Percentiles rank a stretch among this genome's conserved stretches.
These are phyloP conservation scores for Sporothrix curviconia DNA, from an alignment of 2,329 filamentous ascomycete species.

Conservation along the genomic window DNA sequence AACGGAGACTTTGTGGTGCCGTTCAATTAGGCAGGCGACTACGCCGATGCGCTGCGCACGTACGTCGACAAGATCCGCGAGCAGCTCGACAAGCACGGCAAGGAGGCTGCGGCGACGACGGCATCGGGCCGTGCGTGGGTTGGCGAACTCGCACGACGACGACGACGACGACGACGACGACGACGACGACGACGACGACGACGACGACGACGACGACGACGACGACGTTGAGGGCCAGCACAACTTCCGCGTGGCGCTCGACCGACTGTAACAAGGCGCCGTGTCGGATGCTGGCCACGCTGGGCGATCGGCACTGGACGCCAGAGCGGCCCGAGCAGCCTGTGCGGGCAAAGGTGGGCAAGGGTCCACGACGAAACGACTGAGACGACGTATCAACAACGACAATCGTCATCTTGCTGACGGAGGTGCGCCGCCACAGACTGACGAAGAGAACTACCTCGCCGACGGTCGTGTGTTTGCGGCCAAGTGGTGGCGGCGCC, in stretches of 20 bases:
- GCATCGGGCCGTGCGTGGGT: no score
- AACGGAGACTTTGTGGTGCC: slow-evolving; percentile 55
- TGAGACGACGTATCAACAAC: no score
- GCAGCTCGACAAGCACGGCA: slow-evolving; percentile 33
- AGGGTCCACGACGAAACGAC: slow-evolving; percentile 19
- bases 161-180: not conserved
- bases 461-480: no score
- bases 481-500: slow-evolving; percentile 62
- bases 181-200: not conserved
- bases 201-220: not conserved
- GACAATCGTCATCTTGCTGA: no score
- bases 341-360: slow-evolving; percentile 35
- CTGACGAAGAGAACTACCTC: no score
- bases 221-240: slow-evolving; percentile 4
- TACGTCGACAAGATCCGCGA: slow-evolving; percentile 48
- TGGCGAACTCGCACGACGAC: not conserved
- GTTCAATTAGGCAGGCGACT: slow-evolving; percentile 59
- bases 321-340: slow-evolving; percentile 33
- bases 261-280: slow-evolving; percentile 29
- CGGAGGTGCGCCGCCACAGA: no score
- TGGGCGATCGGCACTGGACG: slow-evolving; percentile 41
- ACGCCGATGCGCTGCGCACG: slow-evolving; percentile 48
- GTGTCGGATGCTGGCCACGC: slow-evolving; percentile 28
- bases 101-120: not conserved
- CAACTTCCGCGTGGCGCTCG: slow-evolving; percentile 24